Evolutionary conservation across 140 eudicot species (phyloP).

Genomic region (Erigeron philadelphicus): DNA sequence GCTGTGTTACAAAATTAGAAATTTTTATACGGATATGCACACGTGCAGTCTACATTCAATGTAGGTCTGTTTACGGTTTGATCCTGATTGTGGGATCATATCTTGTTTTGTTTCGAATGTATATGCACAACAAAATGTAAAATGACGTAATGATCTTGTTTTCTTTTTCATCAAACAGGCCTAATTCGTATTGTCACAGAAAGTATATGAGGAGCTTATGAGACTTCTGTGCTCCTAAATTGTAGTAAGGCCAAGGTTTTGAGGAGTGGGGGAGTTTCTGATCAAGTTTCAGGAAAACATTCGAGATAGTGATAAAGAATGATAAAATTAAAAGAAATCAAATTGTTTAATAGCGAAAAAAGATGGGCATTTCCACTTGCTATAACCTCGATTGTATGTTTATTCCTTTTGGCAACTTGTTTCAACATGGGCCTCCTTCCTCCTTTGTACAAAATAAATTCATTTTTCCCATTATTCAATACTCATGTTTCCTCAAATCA

Average conservation of each 20-base stretch:
- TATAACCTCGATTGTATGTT: conserved; percentile 47
- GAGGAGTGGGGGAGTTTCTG: conserved; percentile 11
- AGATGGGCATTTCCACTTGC: conserved; percentile 80
- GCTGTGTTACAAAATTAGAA: no score
- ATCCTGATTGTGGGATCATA: not conserved
- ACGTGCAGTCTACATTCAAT: not conserved
- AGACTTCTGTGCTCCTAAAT: conserved; percentile 12
- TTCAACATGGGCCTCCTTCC: conserved; percentile 78
- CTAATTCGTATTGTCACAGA: conserved; percentile 9
- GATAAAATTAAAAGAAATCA: conserved; percentile 33
- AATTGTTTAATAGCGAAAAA: conserved; percentile 54
- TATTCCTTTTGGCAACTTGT: conserved; percentile 63
- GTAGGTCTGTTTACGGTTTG: not conserved
- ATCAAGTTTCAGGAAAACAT: conserved; percentile 10
- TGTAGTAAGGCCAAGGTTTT: conserved; percentile 5
- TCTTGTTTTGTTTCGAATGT: not conserved
- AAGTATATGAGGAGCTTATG: conserved; percentile 22
- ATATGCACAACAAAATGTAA: conserved; percentile 10
- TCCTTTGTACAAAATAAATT: conserved; percentile 52
- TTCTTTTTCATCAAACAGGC: conserved; percentile 19
- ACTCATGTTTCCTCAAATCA: conserved; percentile 39
- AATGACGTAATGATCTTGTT: not conserved
- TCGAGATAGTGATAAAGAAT: conserved; percentile 11
- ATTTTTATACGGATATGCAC: not conserved
- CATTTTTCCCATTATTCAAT: conserved; percentile 47